These are phyloP conservation scores for Chrysoporthe cubensis DNA, from an alignment of 2,329 filamentous ascomycete genomes.

Conservation along the genomic window DNA sequence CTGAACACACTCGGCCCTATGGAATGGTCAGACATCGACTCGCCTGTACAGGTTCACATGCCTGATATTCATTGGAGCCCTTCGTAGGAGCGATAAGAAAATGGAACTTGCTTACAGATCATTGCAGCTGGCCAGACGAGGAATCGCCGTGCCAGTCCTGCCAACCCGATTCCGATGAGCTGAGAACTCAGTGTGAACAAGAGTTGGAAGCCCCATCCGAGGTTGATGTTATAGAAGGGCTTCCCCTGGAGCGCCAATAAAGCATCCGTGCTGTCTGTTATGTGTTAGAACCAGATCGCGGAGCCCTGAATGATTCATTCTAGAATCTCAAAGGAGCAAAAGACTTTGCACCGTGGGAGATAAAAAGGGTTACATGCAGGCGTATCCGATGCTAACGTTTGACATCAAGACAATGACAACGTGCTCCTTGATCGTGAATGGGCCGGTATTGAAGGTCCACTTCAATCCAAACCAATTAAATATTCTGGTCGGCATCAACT, in stretches of 20 bases:
- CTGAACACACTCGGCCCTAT: slow-evolving; percentile 43
- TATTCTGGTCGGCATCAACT: slow-evolving; percentile 44
- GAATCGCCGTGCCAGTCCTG: slow-evolving; percentile 53
- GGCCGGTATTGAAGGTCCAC: slow-evolving; percentile 49
- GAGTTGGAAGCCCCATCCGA: slow-evolving; percentile 53
- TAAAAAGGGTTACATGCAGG: neutral
- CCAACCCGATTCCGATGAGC: slow-evolving; percentile 57
- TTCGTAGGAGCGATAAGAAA: neutral
- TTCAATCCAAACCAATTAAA: slow-evolving; percentile 47
- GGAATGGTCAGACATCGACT: neutral
- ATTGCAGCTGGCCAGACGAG: slow-evolving; percentile 53
- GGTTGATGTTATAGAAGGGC: slow-evolving; percentile 46
- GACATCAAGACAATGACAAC: slow-evolving; percentile 50
- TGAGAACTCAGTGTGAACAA: slow-evolving; percentile 54
- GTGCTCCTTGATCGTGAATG: slow-evolving; percentile 53
- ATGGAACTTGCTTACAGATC: slow-evolving; percentile 43
- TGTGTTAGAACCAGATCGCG: neutral
- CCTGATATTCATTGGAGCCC: neutral
- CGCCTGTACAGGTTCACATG: neutral
- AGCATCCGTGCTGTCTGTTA: slow-evolving; percentile 45
- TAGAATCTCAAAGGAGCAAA: no score
- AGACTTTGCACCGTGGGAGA: neutral
- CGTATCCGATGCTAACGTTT: slow-evolving; percentile 40
- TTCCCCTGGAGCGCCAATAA: slow-evolving; percentile 45
- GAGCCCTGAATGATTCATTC: no score